Evolutionary conservation across 495 filamentous ascomycete genomes (phyloP).

Genomic region (Zalerion maritima): DNA sequence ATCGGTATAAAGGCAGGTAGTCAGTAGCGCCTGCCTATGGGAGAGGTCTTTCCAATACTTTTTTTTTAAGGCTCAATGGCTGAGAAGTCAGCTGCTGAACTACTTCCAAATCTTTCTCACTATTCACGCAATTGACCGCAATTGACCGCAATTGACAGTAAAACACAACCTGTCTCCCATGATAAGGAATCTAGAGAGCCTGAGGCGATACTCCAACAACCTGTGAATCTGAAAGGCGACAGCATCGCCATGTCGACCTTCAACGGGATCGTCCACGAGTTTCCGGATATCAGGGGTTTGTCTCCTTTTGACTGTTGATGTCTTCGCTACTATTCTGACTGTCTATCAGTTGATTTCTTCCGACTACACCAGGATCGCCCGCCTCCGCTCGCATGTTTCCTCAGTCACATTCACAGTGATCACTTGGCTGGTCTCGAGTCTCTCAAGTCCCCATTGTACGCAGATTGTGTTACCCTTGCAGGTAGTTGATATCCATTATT

Average conservation of each 20-base stretch:
- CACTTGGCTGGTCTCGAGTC: conserved; percentile 75
- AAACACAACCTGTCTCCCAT: too few species aligned
- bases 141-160: too few species aligned
- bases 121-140: too few species aligned
- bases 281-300: conserved; percentile 53
- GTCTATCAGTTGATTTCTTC: conserved; percentile 64
- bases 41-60: too few species aligned
- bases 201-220: too few species aligned
- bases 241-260: conserved; percentile 88
- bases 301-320: background rate
- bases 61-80: too few species aligned
- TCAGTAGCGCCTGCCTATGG: too few species aligned
- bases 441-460: conserved; percentile 54
- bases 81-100: too few species aligned
- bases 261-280: conserved; percentile 55
- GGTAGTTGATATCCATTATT: conserved; percentile 1
- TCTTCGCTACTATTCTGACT: conserved; percentile 1
- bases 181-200: too few species aligned
- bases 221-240: too few species aligned
- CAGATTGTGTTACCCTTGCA: conserved; percentile 4
- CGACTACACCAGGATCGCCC: conserved; percentile 36
- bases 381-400: conserved; percentile 70
- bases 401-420: conserved; percentile 89
- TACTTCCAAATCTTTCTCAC: too few species aligned
- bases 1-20: too few species aligned